Evolutionary conservation across 305 asterid species (phyloP).

Genomic region (Lippia alba): DNA sequence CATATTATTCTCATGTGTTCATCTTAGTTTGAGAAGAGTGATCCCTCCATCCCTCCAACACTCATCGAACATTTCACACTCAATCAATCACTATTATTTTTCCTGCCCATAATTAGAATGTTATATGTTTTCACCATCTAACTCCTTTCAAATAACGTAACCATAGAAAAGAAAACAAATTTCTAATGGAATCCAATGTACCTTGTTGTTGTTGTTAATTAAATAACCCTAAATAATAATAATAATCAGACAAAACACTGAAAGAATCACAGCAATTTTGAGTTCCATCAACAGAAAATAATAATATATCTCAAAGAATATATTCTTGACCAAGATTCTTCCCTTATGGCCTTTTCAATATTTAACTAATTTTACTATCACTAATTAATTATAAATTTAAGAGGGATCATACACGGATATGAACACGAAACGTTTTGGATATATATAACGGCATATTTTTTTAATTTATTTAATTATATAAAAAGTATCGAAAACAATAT

Average conservation of each 20-base stretch:
- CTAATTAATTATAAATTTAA: not conserved
- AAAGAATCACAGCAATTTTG: slow-evolving; percentile 33
- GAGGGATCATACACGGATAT: not conserved
- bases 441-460: no score
- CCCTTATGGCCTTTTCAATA: not conserved
- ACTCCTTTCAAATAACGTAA: not conserved
- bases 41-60: no score
- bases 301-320: slow-evolving; percentile 11
- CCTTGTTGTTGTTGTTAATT: not conserved
- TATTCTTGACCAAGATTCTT: slow-evolving; percentile 38
- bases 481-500: no score
- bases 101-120: no score
- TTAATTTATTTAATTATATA: no score
- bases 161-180: no score
- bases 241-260: slow-evolving; percentile 2
- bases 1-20: no score
- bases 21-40: no score
- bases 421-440: no score
- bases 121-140: not conserved
- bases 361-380: slow-evolving; percentile 2
- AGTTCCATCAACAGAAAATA: slow-evolving; percentile 12
- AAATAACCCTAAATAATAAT: not conserved
- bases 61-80: no score
- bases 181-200: slow-evolving; percentile 1
- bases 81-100: no score